A percentile compares a stretch with the other conserved stretches of the same genome.
phyloP scores from a whole-genome alignment of 2,329 filamentous ascomycete species.

The Raffaelea deltoideospora region DNA sequence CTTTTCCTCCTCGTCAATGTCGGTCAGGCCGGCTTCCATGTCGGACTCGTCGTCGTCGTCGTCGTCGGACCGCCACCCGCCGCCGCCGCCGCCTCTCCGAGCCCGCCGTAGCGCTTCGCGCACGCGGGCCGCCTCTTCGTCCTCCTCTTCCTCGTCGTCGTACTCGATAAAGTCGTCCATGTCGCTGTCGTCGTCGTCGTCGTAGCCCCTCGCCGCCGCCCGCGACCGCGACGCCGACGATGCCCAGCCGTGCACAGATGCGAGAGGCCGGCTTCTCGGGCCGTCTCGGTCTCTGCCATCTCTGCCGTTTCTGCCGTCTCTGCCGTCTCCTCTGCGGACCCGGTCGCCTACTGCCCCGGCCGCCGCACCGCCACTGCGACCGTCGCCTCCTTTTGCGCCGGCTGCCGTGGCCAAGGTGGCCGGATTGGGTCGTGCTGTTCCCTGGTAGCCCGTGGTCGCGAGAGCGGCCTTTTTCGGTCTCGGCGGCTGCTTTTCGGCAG shows the following conservation, averaged over 20 bases:
- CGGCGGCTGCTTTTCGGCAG: conserved; percentile 28
- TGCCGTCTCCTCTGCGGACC: neutral
- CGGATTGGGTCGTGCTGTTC: conserved; percentile 45
- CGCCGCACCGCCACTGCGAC: neutral
- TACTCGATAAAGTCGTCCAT: conserved; percentile 48
- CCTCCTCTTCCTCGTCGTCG: conserved; percentile 38
- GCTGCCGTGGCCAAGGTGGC: conserved; percentile 20
- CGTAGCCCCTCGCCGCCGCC: too few species aligned
- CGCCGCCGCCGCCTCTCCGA: neutral
- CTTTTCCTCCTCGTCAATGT: conserved; percentile 58
- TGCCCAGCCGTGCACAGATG: neutral
- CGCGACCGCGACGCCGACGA: conserved; percentile 15
- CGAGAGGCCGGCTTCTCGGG: too few species aligned
- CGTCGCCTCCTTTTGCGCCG: neutral
- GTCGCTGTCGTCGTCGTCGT: conserved; percentile 47
- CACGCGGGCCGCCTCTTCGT: too few species aligned
- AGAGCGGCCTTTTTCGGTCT: conserved; percentile 45
- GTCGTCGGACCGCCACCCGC: conserved; percentile 17
- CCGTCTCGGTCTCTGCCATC: neutral
- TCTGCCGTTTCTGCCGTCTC: neutral
- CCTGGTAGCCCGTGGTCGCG: conserved; percentile 50
- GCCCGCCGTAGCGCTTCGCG: too few species aligned
- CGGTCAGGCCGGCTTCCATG: conserved; percentile 63
- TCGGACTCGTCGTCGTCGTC: conserved; percentile 50
- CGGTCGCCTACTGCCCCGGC: neutral